These are phyloP conservation scores for Neofusicoccum cordaticola DNA, from an alignment of 2,329 filamentous ascomycete species.

Conservation along the genomic window DNA sequence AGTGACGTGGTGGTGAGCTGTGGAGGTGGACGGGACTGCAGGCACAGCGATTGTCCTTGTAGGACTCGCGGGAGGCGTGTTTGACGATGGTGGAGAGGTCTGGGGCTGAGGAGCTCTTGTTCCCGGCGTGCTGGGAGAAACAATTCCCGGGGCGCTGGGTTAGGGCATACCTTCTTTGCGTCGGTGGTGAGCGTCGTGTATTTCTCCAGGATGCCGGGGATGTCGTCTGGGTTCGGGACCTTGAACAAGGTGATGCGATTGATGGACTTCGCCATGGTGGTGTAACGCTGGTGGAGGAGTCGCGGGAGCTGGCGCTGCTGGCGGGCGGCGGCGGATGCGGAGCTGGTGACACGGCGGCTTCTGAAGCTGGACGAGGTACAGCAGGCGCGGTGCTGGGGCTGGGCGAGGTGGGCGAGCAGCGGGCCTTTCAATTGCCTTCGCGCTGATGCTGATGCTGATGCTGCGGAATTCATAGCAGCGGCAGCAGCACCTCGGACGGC, in stretches of 20 bases:
- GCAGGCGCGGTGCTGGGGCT: not conserved
- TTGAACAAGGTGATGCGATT: constrained; percentile 39
- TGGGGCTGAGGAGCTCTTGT: not conserved
- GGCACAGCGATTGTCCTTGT: not conserved
- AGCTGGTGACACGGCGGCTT: constrained; percentile 9
- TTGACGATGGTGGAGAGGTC: not conserved
- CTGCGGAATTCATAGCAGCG: not conserved
- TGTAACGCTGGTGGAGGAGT: constrained; percentile 1
- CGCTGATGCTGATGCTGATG: not conserved
- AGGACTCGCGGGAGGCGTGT: not conserved
- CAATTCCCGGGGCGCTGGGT: not conserved
- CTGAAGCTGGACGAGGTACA: constrained; percentile 5
- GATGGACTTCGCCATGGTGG: constrained; percentile 28
- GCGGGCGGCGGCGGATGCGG: not conserved
- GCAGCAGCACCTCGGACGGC: not conserved
- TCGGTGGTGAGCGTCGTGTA: constrained; percentile 33
- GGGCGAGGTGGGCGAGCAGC: not conserved
- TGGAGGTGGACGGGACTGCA: not conserved
- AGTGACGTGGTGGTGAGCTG: not conserved
- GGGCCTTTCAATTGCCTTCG: constrained; percentile 1
- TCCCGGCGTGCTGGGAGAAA: constrained; percentile 1
- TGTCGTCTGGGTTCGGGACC: constrained; percentile 28
- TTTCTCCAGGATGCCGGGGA: constrained; percentile 31
- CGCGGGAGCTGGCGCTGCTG: not conserved
- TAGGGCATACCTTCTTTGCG: constrained; percentile 32